phyloP scores from a whole-genome alignment of 225 moss, liverwort and hornwort genomes.

The Polytrichum formosum region DNA sequence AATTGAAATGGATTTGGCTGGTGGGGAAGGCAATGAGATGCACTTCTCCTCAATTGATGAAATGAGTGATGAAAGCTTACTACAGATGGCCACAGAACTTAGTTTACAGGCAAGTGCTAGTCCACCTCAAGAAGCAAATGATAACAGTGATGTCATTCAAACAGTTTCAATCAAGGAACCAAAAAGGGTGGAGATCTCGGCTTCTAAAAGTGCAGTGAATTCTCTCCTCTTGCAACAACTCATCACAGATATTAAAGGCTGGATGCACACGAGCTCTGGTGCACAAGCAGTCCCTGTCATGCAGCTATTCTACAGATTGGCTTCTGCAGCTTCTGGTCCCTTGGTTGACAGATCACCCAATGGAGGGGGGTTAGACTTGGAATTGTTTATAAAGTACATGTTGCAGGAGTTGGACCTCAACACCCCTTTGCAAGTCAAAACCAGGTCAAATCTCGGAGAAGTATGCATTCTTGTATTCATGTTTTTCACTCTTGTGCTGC shows the following conservation, averaged over 20 bases:
- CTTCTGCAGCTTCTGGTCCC: conserved; percentile 92
- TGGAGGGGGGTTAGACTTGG: conserved; percentile 78
- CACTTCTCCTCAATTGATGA: conserved; percentile 98
- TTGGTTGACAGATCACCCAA: conserved; percentile 68
- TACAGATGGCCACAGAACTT: conserved; percentile 98
- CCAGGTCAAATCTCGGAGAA: conserved; percentile 89
- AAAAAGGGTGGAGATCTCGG: conserved; percentile 77
- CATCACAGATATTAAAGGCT: conserved; percentile 85
- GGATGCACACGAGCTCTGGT: conserved; percentile 94
- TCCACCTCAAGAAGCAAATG: conserved; percentile 49
- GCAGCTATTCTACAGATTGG: conserved; percentile 97
- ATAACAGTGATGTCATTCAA: conserved; percentile 46
- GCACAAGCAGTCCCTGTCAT: conserved; percentile 96
- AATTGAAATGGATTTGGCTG: conserved; percentile 77
- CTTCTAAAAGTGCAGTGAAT: conserved; percentile 96
- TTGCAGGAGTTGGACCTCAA: conserved; percentile 86
- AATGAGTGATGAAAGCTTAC: conserved; percentile 97
- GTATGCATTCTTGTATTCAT: conserved; percentile 90
- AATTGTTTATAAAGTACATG: conserved; percentile 84
- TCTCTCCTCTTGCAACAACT: conserved; percentile 91
- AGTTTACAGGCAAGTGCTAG: conserved; percentile 87
- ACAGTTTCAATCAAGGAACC: conserved; percentile 59
- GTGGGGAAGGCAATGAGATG: conserved; percentile 79
- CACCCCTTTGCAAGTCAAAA: conserved; percentile 68
- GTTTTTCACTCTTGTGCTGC: conserved; percentile 95